phyloP scores from a whole-genome alignment of 805 yeast genomes.

The Pichia californica region DNA sequence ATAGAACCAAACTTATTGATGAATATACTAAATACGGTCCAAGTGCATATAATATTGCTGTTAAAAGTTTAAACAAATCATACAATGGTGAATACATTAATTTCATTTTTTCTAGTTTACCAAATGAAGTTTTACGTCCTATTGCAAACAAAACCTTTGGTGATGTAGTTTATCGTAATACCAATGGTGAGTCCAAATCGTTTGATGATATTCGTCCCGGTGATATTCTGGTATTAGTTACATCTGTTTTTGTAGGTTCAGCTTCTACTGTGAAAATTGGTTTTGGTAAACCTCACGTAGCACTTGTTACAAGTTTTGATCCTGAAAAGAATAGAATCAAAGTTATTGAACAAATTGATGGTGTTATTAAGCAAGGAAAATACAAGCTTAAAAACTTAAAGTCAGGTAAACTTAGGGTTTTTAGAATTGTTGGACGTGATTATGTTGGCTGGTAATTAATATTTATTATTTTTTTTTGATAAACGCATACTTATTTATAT shows the following conservation, averaged over 20 bases:
- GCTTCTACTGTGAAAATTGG: conserved; percentile 54
- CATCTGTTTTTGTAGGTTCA: conserved; percentile 68
- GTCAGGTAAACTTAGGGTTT: conserved; percentile 73
- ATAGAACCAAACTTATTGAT: conserved; percentile 35
- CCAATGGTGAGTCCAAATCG: conserved; percentile 43
- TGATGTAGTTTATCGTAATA: conserved; percentile 55
- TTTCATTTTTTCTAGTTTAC: conserved; percentile 31
- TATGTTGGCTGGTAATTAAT: conserved; percentile 59
- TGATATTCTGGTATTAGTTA: conserved; percentile 70
- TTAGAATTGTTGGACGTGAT: conserved; percentile 68
- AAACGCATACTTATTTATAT: background rate
- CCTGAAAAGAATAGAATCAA: conserved; percentile 60
- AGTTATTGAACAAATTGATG: conserved; percentile 51
- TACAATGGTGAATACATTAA: conserved; percentile 30
- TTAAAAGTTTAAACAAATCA: conserved; percentile 21
- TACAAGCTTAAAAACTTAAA: conserved; percentile 68
- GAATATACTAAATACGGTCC: conserved; percentile 48
- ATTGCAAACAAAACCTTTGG: conserved; percentile 71
- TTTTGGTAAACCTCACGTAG: conserved; percentile 41
- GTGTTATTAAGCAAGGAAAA: conserved; percentile 52
- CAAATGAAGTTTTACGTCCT: conserved; percentile 31
- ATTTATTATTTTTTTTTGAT: background rate
- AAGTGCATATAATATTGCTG: conserved; percentile 40
- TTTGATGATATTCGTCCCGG: conserved; percentile 70
- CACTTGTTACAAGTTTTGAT: conserved; percentile 70